These are phyloP conservation scores for Clonostachys rhizophaga DNA, from an alignment of 2,329 filamentous ascomycete genomes.

Conservation along the genomic window DNA sequence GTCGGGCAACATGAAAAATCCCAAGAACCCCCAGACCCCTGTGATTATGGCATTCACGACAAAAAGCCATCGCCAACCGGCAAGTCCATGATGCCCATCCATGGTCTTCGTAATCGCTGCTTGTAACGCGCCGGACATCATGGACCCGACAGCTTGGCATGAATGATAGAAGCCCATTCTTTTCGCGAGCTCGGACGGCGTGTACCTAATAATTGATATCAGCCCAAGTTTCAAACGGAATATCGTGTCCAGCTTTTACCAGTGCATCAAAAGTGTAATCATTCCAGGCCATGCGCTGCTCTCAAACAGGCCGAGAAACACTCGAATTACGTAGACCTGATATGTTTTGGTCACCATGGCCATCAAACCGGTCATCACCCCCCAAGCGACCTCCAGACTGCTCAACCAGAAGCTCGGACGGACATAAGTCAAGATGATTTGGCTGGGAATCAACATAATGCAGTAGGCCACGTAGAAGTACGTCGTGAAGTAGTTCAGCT, in stretches of 20 bases:
- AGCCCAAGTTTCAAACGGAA: background rate
- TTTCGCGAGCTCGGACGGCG: background rate
- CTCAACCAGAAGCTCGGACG: background rate
- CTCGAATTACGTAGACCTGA: background rate
- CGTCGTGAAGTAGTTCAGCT: slow-evolving; percentile 45
- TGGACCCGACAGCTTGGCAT: background rate
- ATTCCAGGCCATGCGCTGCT: background rate
- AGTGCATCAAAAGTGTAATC: background rate
- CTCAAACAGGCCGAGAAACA: background rate
- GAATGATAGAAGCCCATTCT: background rate
- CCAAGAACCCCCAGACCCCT: too few relatives aligned
- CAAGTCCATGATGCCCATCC: slow-evolving; percentile 37
- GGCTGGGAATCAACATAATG: background rate
- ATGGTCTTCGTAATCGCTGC: slow-evolving; percentile 45
- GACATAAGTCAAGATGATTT: background rate
- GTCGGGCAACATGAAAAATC: too few relatives aligned
- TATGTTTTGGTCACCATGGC: background rate
- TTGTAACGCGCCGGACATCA: background rate
- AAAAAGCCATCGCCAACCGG: slow-evolving; percentile 50
- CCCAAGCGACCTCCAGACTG: background rate
- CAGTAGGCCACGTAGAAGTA: slow-evolving; percentile 29
- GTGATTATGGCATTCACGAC: slow-evolving; percentile 20
- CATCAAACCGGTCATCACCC: background rate
- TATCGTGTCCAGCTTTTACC: background rate
- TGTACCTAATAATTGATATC: background rate